Conservation (phyloP, 2,329 filamentous ascomycete species). For the Torrubiellomyces zombiae region DNA sequence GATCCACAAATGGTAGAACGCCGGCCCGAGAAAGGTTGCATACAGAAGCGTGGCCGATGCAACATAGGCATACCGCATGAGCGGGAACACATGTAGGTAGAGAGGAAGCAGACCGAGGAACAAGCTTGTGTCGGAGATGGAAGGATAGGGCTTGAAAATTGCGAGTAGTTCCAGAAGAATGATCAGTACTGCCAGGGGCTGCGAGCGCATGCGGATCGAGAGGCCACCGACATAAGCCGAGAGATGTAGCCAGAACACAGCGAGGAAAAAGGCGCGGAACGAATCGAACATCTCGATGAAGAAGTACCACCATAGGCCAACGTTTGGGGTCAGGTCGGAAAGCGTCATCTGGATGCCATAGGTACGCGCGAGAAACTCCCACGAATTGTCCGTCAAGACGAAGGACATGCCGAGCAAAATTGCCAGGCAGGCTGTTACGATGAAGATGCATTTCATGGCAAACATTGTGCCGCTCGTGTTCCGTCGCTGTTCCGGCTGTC, state of each 20-base stretch:
- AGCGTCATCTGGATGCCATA: conserved; percentile 87
- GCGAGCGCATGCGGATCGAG: conserved; percentile 63
- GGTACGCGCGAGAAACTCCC: conserved; percentile 75
- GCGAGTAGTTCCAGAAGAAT: conserved; percentile 80
- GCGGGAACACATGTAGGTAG: conserved; percentile 79
- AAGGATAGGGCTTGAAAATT: conserved; percentile 95
- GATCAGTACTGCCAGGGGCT: conserved; percentile 73
- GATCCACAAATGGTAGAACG: conserved; percentile 95
- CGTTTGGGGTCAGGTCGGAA: conserved; percentile 84
- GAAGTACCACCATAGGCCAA: conserved; percentile 99
- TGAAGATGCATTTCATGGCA: conserved; percentile 30
- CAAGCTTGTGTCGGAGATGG: conserved; percentile 73
- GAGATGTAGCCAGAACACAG: conserved; percentile 94
- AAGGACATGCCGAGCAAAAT: conserved; percentile 56
- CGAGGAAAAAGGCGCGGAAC: conserved; percentile 91
- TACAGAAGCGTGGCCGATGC: conserved; percentile 72
- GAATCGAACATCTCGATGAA: conserved; percentile 99
- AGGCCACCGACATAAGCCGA: conserved; percentile 78
- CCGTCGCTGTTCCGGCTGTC: conserved; percentile 21
- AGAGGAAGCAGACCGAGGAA: conserved; percentile 72
- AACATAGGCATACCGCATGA: conserved; percentile 89
- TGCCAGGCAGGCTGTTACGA: conserved; percentile 37
- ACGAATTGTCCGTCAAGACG: conserved; percentile 57
- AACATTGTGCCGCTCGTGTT: conserved; percentile 29
- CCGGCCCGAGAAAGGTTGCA: conserved; percentile 73